A percentile compares a stretch with the other conserved stretches of the same genome.
These are phyloP conservation scores for Xerocomellus chrysenteron DNA, from an alignment of 768 basidiomycete species.

Conservation along the genomic window DNA sequence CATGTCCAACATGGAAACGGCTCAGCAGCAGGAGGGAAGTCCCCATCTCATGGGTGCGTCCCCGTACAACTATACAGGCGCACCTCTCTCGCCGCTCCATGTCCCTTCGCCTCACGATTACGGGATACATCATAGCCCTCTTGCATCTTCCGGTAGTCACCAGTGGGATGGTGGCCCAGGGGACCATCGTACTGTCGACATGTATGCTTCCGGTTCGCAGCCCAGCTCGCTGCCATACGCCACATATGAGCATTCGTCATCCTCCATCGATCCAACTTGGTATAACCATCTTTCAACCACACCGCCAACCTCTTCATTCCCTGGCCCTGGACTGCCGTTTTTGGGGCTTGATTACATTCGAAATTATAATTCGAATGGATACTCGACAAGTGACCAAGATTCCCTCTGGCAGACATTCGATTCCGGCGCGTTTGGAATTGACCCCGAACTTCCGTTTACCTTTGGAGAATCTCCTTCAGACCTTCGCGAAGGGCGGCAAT, in stretches of 20 bases:
- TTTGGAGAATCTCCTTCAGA: conserved; percentile 38
- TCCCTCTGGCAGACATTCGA: conserved; percentile 63
- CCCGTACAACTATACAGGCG: conserved; percentile 42
- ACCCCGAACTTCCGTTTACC: conserved; percentile 77
- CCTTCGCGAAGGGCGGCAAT: conserved; percentile 29
- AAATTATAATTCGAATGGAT: conserved; percentile 60
- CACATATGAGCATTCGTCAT: conserved; percentile 43
- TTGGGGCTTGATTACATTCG: conserved; percentile 81
- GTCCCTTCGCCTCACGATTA: conserved; percentile 60
- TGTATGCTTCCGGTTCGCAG: conserved; percentile 43
- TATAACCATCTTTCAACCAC: conserved; percentile 51
- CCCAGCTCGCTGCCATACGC: conserved; percentile 39
- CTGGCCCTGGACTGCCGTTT: conserved; percentile 77
- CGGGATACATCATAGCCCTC: conserved; percentile 35
- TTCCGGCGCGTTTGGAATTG: conserved; percentile 67
- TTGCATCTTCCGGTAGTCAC: conserved; percentile 25
- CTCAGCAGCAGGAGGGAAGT: conserved; percentile 49
- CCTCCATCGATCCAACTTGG: conserved; percentile 41
- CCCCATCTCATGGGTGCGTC: conserved; percentile 49
- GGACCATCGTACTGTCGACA: conserved; percentile 40
- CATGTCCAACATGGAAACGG: conserved; percentile 48
- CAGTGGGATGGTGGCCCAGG: conserved; percentile 48
- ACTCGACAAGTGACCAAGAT: conserved; percentile 39
- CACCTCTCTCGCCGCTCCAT: conserved; percentile 53
- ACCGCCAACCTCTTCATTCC: conserved; percentile 62